These are phyloP conservation scores for Zelonia costaricensis DNA, from an alignment of 208 protist genomes.

Conservation along the genomic window DNA sequence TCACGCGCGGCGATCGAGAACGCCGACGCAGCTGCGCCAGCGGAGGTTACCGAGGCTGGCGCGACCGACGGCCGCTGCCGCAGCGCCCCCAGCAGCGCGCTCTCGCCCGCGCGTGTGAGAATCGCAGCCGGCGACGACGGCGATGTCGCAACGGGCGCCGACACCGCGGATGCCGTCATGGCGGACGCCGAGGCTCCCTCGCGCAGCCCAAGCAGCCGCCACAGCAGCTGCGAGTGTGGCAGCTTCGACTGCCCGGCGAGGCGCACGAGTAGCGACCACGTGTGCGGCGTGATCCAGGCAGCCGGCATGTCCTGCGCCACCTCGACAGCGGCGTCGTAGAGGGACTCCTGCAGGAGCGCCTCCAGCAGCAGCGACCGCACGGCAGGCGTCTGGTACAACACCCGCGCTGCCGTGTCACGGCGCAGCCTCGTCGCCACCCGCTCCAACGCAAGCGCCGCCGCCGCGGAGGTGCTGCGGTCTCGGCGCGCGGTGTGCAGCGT, in stretches of 20 bases:
- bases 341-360: conserved; percentile 37
- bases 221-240: conserved; percentile 64
- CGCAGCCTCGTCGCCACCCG: conserved; percentile 15
- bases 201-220: conserved; percentile 37
- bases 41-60: too few species aligned
- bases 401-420: neutral
- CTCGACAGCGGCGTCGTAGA: conserved; percentile 47
- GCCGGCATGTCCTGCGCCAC: conserved; percentile 45
- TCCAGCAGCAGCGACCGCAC: conserved; percentile 57
- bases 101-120: conserved; percentile 30
- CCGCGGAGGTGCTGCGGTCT: conserved; percentile 14
- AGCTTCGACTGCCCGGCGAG: conserved; percentile 58
- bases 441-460: conserved; percentile 18
- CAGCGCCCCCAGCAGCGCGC: conserved; percentile 21
- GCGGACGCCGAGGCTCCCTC: neutral
- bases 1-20: neutral
- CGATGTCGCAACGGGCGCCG: neutral
- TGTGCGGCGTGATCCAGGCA: conserved; percentile 50
- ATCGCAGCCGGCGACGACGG: neutral
- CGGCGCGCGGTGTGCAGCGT: conserved; percentile 12
- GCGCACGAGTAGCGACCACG: conserved; percentile 54
- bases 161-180: neutral
- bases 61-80: neutral
- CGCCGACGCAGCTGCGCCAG: neutral
- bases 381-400: conserved; percentile 40